A percentile compares a stretch with the other conserved stretches of the same genome.
Conservation (phyloP, 2,329 filamentous ascomycete species). For the Phialophora chinensis region DNA sequence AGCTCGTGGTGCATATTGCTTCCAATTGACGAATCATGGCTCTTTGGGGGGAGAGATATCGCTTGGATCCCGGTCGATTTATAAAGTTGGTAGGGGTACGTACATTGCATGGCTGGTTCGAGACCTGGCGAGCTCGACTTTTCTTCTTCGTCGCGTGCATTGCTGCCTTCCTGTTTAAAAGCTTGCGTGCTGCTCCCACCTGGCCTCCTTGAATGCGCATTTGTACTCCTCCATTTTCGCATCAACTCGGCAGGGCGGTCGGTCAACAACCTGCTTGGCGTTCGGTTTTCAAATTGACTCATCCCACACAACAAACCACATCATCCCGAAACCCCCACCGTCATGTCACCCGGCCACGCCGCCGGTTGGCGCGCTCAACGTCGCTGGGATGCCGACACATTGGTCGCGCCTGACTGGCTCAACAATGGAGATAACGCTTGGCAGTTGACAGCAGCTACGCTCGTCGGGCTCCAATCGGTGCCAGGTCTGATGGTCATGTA, state of each 20-base stretch:
- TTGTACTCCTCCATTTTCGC: neutral
- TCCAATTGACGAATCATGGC: conserved; percentile 16
- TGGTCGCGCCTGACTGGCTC: conserved; percentile 44
- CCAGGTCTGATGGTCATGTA: conserved; percentile 59
- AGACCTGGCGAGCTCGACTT: conserved; percentile 18
- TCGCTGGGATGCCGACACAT: conserved; percentile 36
- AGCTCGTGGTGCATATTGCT: conserved; percentile 3
- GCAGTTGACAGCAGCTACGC: conserved; percentile 58
- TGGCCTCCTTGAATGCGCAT: neutral
- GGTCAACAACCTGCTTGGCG: neutral
- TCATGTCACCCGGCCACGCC: conserved; percentile 3
- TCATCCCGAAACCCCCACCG: neutral
- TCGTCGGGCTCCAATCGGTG: conserved; percentile 58
- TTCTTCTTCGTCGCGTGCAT: conserved; percentile 27
- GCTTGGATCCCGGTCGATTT: conserved; percentile 31
- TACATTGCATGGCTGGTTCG: conserved; percentile 10
- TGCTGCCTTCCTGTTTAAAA: conserved; percentile 17
- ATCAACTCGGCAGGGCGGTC: neutral
- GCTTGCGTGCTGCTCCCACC: conserved; percentile 1
- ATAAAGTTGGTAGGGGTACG: conserved; percentile 3
- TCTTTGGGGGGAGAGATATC: conserved; percentile 23
- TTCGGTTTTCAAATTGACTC: neutral
- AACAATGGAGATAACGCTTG: conserved; percentile 59
- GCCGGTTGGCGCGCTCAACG: conserved; percentile 12
- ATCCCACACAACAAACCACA: neutral